These are phyloP conservation scores for Gnomoniopsis sp. DNA, from an alignment of 2,329 filamentous ascomycete genomes.

Conservation along the genomic window DNA sequence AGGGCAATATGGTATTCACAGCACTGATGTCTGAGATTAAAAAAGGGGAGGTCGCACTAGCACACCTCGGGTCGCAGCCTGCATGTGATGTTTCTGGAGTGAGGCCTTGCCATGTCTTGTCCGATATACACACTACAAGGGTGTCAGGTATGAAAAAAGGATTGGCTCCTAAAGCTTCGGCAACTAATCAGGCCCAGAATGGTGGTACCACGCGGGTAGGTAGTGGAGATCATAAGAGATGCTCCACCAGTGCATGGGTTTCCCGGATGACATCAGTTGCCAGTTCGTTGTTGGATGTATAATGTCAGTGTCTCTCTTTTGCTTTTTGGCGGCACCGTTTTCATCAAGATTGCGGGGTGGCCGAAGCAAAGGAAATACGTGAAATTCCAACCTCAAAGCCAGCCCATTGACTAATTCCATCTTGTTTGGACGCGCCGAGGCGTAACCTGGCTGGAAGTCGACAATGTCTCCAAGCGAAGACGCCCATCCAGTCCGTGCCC, in stretches of 20 bases:
- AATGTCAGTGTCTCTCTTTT: too few relatives aligned
- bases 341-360: too few relatives aligned
- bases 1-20: background rate
- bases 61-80: background rate
- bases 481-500: background rate
- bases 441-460: background rate
- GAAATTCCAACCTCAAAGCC: too few relatives aligned
- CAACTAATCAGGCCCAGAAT: too few relatives aligned
- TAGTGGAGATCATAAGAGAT: background rate
- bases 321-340: too few relatives aligned
- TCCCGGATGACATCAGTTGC: background rate
- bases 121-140: too few relatives aligned
- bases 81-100: constrained; percentile 1
- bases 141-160: background rate
- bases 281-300: too few relatives aligned
- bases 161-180: too few relatives aligned
- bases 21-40: constrained; percentile 2
- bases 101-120: background rate
- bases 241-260: background rate
- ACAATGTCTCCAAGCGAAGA: background rate
- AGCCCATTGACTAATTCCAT: too few relatives aligned
- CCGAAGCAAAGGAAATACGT: too few relatives aligned
- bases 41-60: constrained; percentile 7
- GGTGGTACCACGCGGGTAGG: background rate
- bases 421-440: too few relatives aligned